Percentiles rank a stretch among this genome's conserved stretches.
Conservation (phyloP, 2,329 filamentous ascomycete genomes). For the Alternaria sp. region DNA sequence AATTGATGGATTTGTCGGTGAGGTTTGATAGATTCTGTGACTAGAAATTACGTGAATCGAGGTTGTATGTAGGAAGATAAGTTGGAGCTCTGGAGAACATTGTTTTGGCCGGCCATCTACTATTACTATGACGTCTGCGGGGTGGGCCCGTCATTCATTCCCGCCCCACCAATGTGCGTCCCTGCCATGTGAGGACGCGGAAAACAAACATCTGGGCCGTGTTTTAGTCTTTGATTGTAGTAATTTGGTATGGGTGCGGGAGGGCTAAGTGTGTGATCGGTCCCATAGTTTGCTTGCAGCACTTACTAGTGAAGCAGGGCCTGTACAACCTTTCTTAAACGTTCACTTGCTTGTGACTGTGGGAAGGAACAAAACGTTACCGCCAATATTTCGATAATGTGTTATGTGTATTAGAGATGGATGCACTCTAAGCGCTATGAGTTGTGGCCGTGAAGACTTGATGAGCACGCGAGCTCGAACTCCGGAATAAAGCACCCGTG, state of each 20-base stretch:
- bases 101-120: slow-evolving; percentile 13
- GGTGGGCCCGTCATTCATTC: slow-evolving; percentile 36
- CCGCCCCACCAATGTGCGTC: slow-evolving; percentile 25
- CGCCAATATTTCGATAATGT: background rate
- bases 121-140: slow-evolving; percentile 44
- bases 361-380: background rate
- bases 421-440: background rate
- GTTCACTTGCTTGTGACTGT: background rate
- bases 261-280: background rate
- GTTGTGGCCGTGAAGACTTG: background rate
- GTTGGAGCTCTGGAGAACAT: slow-evolving; percentile 6
- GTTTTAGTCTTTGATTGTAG: slow-evolving; percentile 19
- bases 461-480: background rate
- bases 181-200: slow-evolving; percentile 23
- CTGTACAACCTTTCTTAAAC: background rate
- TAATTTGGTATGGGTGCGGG: slow-evolving; percentile 19
- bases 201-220: slow-evolving; percentile 16
- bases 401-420: background rate
- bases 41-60: background rate
- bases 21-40: background rate
- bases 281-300: background rate
- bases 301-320: background rate
- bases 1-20: background rate
- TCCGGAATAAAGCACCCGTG: background rate
- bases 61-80: slow-evolving; percentile 13